Percentiles rank a stretch among this genome's conserved stretches.
These are phyloP conservation scores for Hymenoscyphus infarciens DNA, from an alignment of 2,329 filamentous ascomycete genomes.

Conservation along the genomic window DNA sequence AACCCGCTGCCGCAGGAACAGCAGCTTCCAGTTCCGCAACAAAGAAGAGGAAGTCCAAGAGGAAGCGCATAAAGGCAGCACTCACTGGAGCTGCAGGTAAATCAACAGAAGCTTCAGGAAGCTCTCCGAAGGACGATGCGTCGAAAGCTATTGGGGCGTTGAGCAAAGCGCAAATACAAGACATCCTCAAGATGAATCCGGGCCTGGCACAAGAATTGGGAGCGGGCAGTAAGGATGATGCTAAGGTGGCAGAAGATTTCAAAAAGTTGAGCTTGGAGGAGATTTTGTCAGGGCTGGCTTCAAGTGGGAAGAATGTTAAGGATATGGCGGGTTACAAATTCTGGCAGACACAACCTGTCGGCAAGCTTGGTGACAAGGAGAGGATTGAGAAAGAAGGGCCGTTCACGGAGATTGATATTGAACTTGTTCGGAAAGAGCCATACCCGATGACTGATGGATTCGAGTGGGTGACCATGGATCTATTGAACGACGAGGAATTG, in stretches of 20 bases:
- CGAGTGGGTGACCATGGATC: slow-evolving; percentile 90
- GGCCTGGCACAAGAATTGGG: slow-evolving; percentile 59
- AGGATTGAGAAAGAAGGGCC: slow-evolving; percentile 69
- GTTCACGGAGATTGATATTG: slow-evolving; percentile 74
- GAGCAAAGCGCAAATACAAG: slow-evolving; percentile 54
- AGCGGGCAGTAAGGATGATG: slow-evolving; percentile 38
- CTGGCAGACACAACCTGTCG: slow-evolving; percentile 96
- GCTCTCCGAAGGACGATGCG: slow-evolving; percentile 48
- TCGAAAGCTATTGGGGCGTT: slow-evolving; percentile 42
- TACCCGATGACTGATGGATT: slow-evolving; percentile 75
- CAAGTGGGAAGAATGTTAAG: slow-evolving; percentile 83
- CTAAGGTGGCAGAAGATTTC: slow-evolving; percentile 49
- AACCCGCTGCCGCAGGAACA: slow-evolving; percentile 29
- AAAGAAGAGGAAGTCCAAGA: slow-evolving; percentile 64
- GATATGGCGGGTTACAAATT: slow-evolving; percentile 98
- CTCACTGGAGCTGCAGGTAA: slow-evolving; percentile 24
- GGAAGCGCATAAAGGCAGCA: slow-evolving; percentile 52
- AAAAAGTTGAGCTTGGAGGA: slow-evolving; percentile 65
- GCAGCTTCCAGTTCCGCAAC: slow-evolving; percentile 33
- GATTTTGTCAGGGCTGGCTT: slow-evolving; percentile 70
- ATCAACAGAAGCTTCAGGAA: slow-evolving; percentile 22
- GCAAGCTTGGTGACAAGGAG: slow-evolving; percentile 67
- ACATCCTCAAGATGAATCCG: slow-evolving; percentile 71
- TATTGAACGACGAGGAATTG: slow-evolving; percentile 72
- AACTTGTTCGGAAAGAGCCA: slow-evolving; percentile 75